Evolutionary conservation across 2,329 filamentous ascomycete genomes (phyloP).

Genomic region (Macrophomina pseudophaseolina): DNA sequence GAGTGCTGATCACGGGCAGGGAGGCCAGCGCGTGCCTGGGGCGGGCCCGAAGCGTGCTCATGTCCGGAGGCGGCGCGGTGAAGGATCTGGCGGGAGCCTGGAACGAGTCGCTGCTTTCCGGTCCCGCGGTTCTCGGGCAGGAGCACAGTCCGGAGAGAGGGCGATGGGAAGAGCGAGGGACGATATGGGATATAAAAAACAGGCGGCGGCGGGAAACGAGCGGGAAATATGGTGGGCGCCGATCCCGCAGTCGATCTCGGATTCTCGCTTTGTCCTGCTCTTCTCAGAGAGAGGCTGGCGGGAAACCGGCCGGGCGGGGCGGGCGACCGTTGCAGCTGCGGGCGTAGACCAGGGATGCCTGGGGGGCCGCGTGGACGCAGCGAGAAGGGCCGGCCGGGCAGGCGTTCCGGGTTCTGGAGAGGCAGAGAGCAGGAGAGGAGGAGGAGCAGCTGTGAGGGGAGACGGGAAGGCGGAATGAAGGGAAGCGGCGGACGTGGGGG

Average conservation of each 20-base stretch:
- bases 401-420: constrained; percentile 6
- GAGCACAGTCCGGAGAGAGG: constrained; percentile 3
- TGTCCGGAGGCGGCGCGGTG: background rate
- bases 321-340: constrained; percentile 11
- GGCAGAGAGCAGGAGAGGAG: background rate
- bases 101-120: background rate
- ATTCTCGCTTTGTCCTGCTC: constrained; percentile 7
- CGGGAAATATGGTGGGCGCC: constrained; percentile 22
- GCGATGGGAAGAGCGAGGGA: background rate
- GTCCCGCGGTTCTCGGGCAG: background rate
- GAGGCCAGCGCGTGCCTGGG: constrained; percentile 13
- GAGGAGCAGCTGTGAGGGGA: background rate
- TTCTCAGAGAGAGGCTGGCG: background rate
- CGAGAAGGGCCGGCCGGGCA: background rate
- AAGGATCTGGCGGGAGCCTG: background rate
- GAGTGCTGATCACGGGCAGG: constrained; percentile 20
- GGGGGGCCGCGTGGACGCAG: background rate
- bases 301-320: constrained; percentile 2
- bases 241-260: constrained; percentile 19
- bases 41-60: constrained; percentile 8
- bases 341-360: constrained; percentile 13
- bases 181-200: constrained; percentile 11
- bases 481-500: background rate
- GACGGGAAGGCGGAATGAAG: background rate
- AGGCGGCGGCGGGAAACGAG: constrained; percentile 6